Evolutionary conservation across 306 rosid genomes (phyloP).

Genomic region (Cucumis cinereus): DNA sequence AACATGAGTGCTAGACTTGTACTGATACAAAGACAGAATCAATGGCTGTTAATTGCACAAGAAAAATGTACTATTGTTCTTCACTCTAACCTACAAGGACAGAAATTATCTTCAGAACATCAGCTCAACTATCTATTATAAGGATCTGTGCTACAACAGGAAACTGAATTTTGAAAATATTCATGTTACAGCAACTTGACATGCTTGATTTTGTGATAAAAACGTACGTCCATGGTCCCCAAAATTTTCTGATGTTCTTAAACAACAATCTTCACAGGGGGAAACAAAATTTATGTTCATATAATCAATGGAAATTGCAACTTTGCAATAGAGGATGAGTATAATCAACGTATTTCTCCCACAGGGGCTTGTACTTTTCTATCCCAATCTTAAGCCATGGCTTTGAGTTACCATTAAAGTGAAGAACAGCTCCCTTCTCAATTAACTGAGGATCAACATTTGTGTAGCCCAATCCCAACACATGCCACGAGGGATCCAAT

Average conservation of each 20-base stretch:
- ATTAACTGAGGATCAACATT: slow-evolving; percentile 49
- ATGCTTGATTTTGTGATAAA: slow-evolving; percentile 32
- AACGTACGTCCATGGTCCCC: slow-evolving; percentile 30
- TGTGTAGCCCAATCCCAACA: slow-evolving; percentile 65
- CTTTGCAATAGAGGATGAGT: slow-evolving; percentile 51
- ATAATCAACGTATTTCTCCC: slow-evolving; percentile 61
- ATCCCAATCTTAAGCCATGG: slow-evolving; percentile 76
- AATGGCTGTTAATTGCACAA: neutral
- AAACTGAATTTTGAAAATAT: neutral
- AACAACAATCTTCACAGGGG: slow-evolving; percentile 7
- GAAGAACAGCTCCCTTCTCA: slow-evolving; percentile 59
- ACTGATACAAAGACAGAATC: neutral
- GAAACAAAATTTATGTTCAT: slow-evolving; percentile 9
- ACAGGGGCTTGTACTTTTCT: slow-evolving; percentile 61
- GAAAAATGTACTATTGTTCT: neutral
- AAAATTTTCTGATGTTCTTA: slow-evolving; percentile 7
- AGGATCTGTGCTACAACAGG: neutral
- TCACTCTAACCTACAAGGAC: neutral
- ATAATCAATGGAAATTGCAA: slow-evolving; percentile 54
- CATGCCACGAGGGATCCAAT: slow-evolving; percentile 61
- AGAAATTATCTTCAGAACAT: neutral
- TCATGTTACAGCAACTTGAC: slow-evolving; percentile 19
- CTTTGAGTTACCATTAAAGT: slow-evolving; percentile 64
- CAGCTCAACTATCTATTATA: neutral
- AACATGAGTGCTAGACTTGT: neutral